Evolutionary conservation across 768 basidiomycete species (phyloP).

Genomic region (Tephrocybe sp.): DNA sequence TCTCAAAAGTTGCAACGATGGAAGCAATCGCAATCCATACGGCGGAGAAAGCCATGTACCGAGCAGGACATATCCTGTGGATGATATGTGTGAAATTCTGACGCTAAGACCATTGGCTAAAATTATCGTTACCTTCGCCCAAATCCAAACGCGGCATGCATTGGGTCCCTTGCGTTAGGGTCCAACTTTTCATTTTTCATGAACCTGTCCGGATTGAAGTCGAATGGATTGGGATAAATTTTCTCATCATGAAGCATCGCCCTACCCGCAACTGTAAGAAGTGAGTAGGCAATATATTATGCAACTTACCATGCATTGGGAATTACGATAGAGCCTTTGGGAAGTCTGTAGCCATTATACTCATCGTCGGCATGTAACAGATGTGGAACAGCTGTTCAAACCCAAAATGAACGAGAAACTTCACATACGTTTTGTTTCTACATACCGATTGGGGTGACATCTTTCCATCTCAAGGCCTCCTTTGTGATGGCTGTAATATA

Average conservation of each 20-base stretch:
- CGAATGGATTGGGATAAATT: slow-evolving; percentile 30
- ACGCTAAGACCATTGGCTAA: not conserved
- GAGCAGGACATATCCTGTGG: slow-evolving; percentile 33
- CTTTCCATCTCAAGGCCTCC: slow-evolving; percentile 31
- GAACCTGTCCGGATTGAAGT: slow-evolving; percentile 40
- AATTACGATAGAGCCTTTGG: slow-evolving; percentile 28
- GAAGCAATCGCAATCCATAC: slow-evolving; percentile 30
- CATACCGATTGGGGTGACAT: slow-evolving; percentile 26
- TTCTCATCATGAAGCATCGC: slow-evolving; percentile 31
- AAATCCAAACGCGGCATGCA: slow-evolving; percentile 23
- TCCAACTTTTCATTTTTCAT: slow-evolving; percentile 25
- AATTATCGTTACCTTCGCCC: slow-evolving; percentile 17
- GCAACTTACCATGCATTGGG: slow-evolving; percentile 27
- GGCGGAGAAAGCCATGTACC: slow-evolving; percentile 29
- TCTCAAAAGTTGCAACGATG: slow-evolving; percentile 31
- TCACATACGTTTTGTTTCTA: slow-evolving; percentile 4
- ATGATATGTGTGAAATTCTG: not conserved
- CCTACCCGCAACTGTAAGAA: slow-evolving; percentile 23
- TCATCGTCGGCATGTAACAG: slow-evolving; percentile 21
- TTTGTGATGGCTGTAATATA: slow-evolving; percentile 33
- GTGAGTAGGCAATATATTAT: too few relatives aligned
- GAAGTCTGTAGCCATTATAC: slow-evolving; percentile 32
- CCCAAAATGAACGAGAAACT: not conserved
- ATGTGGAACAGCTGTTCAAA: slow-evolving; percentile 22
- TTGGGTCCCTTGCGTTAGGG: slow-evolving; percentile 17